These are phyloP conservation scores for Coemansia sp. DNA, from an alignment of 192 early-diverging fungal species.

Conservation along the genomic window DNA sequence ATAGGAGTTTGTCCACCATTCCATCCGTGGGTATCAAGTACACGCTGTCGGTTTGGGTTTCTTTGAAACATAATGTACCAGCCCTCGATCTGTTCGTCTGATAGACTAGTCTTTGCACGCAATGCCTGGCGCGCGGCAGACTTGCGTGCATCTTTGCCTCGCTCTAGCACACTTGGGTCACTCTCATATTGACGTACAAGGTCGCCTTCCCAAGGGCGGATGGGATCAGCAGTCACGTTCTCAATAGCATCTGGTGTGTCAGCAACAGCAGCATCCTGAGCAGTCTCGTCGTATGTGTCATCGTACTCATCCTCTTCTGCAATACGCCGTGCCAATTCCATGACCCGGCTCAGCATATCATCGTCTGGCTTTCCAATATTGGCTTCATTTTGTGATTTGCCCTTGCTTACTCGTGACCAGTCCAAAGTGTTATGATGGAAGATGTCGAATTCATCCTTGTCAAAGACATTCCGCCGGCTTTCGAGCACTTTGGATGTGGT, in stretches of 20 bases:
- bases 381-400: slow-evolving; percentile 57
- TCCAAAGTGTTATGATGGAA: slow-evolving; percentile 67
- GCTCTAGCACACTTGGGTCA: slow-evolving; percentile 66
- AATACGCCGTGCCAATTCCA: slow-evolving; percentile 49
- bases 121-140: slow-evolving; percentile 60
- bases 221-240: slow-evolving; percentile 49
- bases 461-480: slow-evolving; percentile 78
- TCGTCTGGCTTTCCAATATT: slow-evolving; percentile 11
- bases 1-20: slow-evolving; percentile 53
- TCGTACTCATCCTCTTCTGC: slow-evolving; percentile 88
- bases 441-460: slow-evolving; percentile 93
- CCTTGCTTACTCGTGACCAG: slow-evolving; percentile 62
- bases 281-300: slow-evolving; percentile 83
- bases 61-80: slow-evolving; percentile 87
- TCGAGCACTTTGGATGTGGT: slow-evolving; percentile 42
- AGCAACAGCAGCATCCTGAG: slow-evolving; percentile 57
- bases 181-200: slow-evolving; percentile 62
- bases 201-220: slow-evolving; percentile 60
- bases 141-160: slow-evolving; percentile 60
- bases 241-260: slow-evolving; percentile 60
- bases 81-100: slow-evolving; percentile 90
- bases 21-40: slow-evolving; percentile 63
- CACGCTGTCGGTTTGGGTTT: slow-evolving; percentile 67
- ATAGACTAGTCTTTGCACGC: slow-evolving; percentile 67
- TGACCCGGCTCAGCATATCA: slow-evolving; percentile 38